phyloP scores from a whole-genome alignment of 2,329 filamentous ascomycete genomes.

The Didymella exigua region DNA sequence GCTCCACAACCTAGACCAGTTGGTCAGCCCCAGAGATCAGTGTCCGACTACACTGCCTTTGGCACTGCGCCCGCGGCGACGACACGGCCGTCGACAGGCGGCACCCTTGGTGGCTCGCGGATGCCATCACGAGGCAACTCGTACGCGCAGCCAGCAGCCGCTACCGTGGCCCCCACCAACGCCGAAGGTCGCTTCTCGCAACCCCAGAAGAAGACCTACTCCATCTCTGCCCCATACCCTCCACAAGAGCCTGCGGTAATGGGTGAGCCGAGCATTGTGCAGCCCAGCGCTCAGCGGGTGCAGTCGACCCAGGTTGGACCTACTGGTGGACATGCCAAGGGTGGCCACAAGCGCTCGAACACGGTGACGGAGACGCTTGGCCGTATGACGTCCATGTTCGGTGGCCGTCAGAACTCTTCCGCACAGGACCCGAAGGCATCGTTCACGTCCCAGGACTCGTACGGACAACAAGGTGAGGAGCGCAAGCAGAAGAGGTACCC shows the following conservation, averaged over 20 bases:
- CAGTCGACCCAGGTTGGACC: conserved; percentile 56
- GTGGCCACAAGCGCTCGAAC: conserved; percentile 68
- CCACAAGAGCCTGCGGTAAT: conserved; percentile 51
- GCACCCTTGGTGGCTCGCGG: conserved; percentile 67
- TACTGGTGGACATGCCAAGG: conserved; percentile 28
- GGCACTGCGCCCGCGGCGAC: conserved; percentile 51
- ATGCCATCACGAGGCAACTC: conserved; percentile 75
- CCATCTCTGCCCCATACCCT: conserved; percentile 70
- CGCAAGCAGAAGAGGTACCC: conserved; percentile 78
- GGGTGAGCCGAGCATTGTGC: conserved; percentile 60
- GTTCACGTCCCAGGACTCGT: conserved; percentile 54
- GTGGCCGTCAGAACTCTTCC: conserved; percentile 54
- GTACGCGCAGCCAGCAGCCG: conserved; percentile 87
- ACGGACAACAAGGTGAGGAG: conserved; percentile 45
- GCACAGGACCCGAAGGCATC: conserved; percentile 38
- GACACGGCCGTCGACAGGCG: conserved; percentile 76
- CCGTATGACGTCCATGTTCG: conserved; percentile 80
- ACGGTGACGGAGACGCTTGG: conserved; percentile 77
- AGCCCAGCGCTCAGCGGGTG: conserved; percentile 61
- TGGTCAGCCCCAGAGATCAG: conserved; percentile 59
- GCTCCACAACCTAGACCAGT: conserved; percentile 45
- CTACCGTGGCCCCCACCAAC: conserved; percentile 85
- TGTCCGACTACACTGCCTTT: conserved; percentile 54
- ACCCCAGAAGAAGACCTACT: conserved; percentile 69
- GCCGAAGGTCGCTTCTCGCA: conserved; percentile 90